A percentile compares a stretch with the other conserved stretches of the same genome.
These are phyloP conservation scores for Mucor indicus DNA, from an alignment of 371 early-diverging fungal species.

Conservation along the genomic window DNA sequence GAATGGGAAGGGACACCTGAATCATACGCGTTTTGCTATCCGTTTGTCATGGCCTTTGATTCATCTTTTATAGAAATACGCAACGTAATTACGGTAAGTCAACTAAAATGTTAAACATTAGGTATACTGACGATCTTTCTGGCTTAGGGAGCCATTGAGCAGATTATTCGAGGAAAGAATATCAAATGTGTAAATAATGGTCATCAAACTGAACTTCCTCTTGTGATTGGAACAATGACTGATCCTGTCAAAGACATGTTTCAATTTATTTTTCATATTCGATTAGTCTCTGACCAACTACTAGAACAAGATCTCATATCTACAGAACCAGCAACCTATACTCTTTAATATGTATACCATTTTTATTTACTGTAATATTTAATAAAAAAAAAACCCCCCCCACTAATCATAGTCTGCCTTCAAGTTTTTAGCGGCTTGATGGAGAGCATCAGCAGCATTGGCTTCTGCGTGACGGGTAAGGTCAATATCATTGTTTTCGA, in stretches of 20 bases:
- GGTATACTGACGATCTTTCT: background rate
- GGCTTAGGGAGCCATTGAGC: slow-evolving; percentile 55
- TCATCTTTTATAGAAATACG: slow-evolving; percentile 45
- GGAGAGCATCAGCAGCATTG: slow-evolving; percentile 20
- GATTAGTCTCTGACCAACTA: slow-evolving; percentile 6
- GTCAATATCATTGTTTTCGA: slow-evolving; percentile 28
- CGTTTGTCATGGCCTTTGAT: slow-evolving; percentile 47
- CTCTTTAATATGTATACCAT: background rate
- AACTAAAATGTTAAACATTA: background rate
- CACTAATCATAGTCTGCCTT: background rate
- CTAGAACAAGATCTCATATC: slow-evolving; percentile 8
- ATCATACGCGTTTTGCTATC: slow-evolving; percentile 37
- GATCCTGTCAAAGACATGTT: slow-evolving; percentile 25
- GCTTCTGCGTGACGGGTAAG: slow-evolving; percentile 21
- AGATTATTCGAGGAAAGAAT: slow-evolving; percentile 60
- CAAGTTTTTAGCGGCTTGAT: slow-evolving; percentile 3
- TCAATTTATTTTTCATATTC: slow-evolving; percentile 29
- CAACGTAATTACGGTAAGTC: slow-evolving; percentile 38
- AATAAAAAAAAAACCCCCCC: too few species aligned
- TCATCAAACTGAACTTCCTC: slow-evolving; percentile 39
- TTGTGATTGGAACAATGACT: slow-evolving; percentile 41
- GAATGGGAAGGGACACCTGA: slow-evolving; percentile 51
- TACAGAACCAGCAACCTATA: slow-evolving; percentile 14
- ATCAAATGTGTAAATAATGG: slow-evolving; percentile 54
- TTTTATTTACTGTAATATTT: background rate